Percentiles rank a stretch among this genome's conserved stretches.
phyloP scores from a whole-genome alignment of 176 grass and related monocot genomes.

The Areca catechu region DNA sequence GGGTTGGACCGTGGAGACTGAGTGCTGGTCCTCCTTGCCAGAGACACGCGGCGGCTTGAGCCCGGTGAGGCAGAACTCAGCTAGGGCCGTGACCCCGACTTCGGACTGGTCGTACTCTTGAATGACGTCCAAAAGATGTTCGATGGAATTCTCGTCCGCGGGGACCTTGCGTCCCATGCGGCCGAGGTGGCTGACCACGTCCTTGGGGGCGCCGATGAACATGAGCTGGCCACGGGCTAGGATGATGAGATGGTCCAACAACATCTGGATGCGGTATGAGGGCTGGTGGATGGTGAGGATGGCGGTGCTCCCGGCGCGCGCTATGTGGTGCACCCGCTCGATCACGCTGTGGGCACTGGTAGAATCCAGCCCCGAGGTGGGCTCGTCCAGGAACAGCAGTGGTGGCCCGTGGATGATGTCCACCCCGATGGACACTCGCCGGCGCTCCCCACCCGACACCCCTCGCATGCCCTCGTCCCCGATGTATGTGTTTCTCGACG shows the following conservation, averaged over 20 bases:
- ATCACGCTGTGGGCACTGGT: conserved; percentile 82
- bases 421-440: conserved; percentile 62
- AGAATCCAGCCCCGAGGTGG: conserved; percentile 63
- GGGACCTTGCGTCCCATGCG: conserved; percentile 50
- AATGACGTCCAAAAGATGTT: conserved; percentile 54
- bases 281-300: conserved; percentile 69
- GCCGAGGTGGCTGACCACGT: conserved; percentile 30
- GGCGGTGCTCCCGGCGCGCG: conserved; percentile 54
- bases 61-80: conserved; percentile 58
- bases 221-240: conserved; percentile 58
- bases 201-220: conserved; percentile 43
- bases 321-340: conserved; percentile 59
- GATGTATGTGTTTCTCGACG: conserved; percentile 42
- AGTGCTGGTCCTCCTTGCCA: conserved; percentile 17
- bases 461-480: conserved; percentile 62
- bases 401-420: conserved; percentile 72
- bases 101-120: conserved; percentile 57
- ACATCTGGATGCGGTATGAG: conserved; percentile 47
- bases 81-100: conserved; percentile 34
- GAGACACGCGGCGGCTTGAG: conserved; percentile 53
- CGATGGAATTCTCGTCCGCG: conserved; percentile 52
- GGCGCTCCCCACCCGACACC: conserved; percentile 59
- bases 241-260: conserved; percentile 55
- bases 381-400: conserved; percentile 72
- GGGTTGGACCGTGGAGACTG: conserved; percentile 27